Percentiles rank a stretch among this genome's conserved stretches.
Conservation (phyloP, 1,284 basidiomycete species). For the Anthracocystis panici-leucophaei region DNA sequence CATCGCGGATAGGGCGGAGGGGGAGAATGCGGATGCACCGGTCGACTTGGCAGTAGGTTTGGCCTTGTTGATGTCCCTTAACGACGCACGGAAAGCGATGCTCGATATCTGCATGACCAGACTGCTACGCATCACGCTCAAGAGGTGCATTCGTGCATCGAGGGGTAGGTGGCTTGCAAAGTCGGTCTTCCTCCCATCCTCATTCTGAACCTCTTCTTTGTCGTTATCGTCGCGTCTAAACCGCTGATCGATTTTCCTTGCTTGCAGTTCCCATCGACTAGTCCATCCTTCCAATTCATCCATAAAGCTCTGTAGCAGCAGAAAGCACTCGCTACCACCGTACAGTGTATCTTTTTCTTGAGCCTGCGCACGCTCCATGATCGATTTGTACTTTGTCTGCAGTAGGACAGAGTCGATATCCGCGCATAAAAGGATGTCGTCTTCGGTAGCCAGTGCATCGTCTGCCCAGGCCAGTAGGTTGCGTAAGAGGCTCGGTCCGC, state of each 20-base stretch:
- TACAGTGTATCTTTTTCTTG: constrained; percentile 44
- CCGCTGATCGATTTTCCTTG: constrained; percentile 37
- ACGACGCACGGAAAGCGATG: constrained; percentile 47
- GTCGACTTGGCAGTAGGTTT: constrained; percentile 29
- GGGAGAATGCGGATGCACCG: constrained; percentile 23
- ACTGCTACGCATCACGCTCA: constrained; percentile 48
- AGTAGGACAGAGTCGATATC: constrained; percentile 52
- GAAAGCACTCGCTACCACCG: constrained; percentile 46
- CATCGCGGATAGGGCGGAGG: constrained; percentile 35
- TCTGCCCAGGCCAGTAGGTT: constrained; percentile 45
- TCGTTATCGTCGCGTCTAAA: constrained; percentile 21
- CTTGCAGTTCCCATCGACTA: constrained; percentile 46
- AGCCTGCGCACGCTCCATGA: constrained; percentile 50
- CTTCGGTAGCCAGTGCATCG: constrained; percentile 31
- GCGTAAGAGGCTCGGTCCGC: constrained; percentile 41
- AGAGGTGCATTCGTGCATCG: constrained; percentile 33
- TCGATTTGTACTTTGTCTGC: constrained; percentile 52
- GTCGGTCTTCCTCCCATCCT: constrained; percentile 1
- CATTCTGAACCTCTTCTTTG: not conserved
- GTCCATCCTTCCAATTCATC: constrained; percentile 49
- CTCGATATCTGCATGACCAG: constrained; percentile 52
- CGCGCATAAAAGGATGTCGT: constrained; percentile 47
- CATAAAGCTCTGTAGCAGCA: constrained; percentile 46
- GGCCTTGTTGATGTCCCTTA: constrained; percentile 50
- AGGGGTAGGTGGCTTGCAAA: constrained; percentile 26